phyloP scores from a whole-genome alignment of 2,329 filamentous ascomycete species.

The Capronia epimyces region DNA sequence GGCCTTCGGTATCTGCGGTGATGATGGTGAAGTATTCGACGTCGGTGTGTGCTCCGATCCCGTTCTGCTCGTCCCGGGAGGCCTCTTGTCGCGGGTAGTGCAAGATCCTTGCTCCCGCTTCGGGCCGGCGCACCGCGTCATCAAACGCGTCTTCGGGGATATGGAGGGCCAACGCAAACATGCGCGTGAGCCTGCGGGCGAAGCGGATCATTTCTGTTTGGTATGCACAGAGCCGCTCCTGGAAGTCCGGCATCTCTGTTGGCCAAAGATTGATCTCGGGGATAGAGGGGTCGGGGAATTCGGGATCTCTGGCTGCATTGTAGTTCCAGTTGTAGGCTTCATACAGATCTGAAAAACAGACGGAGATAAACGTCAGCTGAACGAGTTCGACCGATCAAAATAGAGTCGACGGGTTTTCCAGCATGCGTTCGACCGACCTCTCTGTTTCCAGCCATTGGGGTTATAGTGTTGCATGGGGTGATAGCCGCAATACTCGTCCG shows the following conservation, averaged over 20 bases:
- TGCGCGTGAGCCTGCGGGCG: conserved; percentile 34
- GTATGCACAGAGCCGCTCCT: conserved; percentile 3
- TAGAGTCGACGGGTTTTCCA: no score
- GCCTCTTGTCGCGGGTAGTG: conserved; percentile 32
- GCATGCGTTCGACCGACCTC: no score
- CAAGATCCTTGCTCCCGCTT: conserved; percentile 26
- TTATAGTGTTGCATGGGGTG: conserved; percentile 16
- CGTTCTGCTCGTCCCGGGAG: conserved; percentile 34
- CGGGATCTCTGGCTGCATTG: background rate
- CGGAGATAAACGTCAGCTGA: background rate
- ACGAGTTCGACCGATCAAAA: background rate
- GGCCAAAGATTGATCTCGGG: background rate
- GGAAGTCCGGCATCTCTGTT: conserved; percentile 22
- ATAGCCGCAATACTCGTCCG: conserved; percentile 18
- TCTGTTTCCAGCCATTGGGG: conserved; percentile 15
- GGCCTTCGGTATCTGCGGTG: conserved; percentile 40
- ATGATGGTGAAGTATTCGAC: conserved; percentile 48
- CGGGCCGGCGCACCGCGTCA: conserved; percentile 32
- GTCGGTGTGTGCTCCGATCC: conserved; percentile 46
- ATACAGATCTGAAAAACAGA: conserved; percentile 7
- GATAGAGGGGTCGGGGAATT: background rate
- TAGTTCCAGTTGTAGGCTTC: conserved; percentile 18
- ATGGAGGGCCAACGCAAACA: conserved; percentile 40
- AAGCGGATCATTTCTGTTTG: conserved; percentile 3
- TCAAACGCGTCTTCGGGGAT: conserved; percentile 41